Evolutionary conservation across 352 stramenopile genomes (phyloP).

Genomic region (Globisporangium acanthophoron): DNA sequence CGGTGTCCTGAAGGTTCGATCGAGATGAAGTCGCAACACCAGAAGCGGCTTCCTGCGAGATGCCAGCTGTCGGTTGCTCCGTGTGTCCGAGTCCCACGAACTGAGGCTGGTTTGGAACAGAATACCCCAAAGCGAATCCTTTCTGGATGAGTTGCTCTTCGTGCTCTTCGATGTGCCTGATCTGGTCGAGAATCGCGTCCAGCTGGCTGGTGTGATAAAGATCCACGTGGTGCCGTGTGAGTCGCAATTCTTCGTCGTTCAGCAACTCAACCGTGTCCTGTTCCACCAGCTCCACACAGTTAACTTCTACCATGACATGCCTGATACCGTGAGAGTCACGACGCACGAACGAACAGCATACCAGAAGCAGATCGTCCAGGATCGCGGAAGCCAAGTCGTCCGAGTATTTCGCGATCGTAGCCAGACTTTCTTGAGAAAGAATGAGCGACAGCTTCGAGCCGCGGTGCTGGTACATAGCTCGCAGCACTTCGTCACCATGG

Average conservation of each 20-base stretch:
- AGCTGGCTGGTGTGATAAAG: constrained; percentile 26
- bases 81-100: background rate
- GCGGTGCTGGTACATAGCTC: constrained; percentile 31
- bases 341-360: constrained; percentile 13
- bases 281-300: background rate
- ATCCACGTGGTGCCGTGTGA: constrained; percentile 21
- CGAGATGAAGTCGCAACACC: background rate
- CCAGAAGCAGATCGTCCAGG: constrained; percentile 58
- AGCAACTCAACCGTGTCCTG: constrained; percentile 58
- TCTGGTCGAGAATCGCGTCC: constrained; percentile 43
- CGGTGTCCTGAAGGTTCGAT: too few relatives aligned
- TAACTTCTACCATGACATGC: background rate
- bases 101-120: constrained; percentile 6
- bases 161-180: constrained; percentile 38
- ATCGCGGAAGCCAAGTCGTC: constrained; percentile 48
- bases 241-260: constrained; percentile 41
- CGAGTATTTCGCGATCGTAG: constrained; percentile 37
- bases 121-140: constrained; percentile 24
- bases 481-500: constrained; percentile 42
- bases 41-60: background rate
- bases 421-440: constrained; percentile 29
- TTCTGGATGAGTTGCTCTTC: constrained; percentile 37
- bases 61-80: background rate
- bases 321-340: too few relatives aligned
- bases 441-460: constrained; percentile 36